Percentiles rank a stretch among this genome's conserved stretches.
Conservation (phyloP, 768 basidiomycete genomes). For the Basidioascus undulatus region DNA sequence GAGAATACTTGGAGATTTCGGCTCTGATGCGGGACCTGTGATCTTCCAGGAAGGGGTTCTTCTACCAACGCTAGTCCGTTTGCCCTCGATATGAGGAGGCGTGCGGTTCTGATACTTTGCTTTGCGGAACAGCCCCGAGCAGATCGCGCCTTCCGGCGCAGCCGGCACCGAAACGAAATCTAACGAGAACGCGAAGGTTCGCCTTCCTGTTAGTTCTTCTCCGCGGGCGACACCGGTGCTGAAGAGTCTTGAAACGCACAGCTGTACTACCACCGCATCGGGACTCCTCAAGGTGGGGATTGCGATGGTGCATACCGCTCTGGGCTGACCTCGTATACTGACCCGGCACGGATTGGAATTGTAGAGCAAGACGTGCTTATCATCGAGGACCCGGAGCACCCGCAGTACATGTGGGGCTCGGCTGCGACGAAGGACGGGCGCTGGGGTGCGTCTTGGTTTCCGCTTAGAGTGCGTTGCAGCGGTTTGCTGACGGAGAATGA, state of each 20-base stretch:
- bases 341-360: not conserved
- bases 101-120: not conserved
- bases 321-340: slow-evolving; percentile 2
- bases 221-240: slow-evolving; percentile 32
- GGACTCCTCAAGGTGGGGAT: slow-evolving; percentile 37
- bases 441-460: slow-evolving; percentile 9
- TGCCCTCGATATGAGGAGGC: slow-evolving; percentile 18
- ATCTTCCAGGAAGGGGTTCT: slow-evolving; percentile 61
- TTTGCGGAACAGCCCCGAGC: too few species aligned
- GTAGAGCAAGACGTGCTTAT: slow-evolving; percentile 45
- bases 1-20: too few species aligned
- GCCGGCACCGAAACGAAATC: slow-evolving; percentile 33
- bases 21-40: too few species aligned
- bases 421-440: slow-evolving; percentile 34
- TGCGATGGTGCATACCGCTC: not conserved
- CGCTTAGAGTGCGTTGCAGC: too few species aligned
- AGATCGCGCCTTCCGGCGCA: not conserved
- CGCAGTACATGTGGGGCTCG: slow-evolving; percentile 37
- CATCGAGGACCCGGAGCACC: slow-evolving; percentile 34
- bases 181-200: slow-evolving; percentile 7
- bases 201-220: not conserved
- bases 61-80: slow-evolving; percentile 38
- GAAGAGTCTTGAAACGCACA: too few species aligned
- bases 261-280: slow-evolving; percentile 51
- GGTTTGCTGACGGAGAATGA: too few species aligned